Conservation (phyloP, 106 monocot genomes). For the Narthecium ossifragum region DNA sequence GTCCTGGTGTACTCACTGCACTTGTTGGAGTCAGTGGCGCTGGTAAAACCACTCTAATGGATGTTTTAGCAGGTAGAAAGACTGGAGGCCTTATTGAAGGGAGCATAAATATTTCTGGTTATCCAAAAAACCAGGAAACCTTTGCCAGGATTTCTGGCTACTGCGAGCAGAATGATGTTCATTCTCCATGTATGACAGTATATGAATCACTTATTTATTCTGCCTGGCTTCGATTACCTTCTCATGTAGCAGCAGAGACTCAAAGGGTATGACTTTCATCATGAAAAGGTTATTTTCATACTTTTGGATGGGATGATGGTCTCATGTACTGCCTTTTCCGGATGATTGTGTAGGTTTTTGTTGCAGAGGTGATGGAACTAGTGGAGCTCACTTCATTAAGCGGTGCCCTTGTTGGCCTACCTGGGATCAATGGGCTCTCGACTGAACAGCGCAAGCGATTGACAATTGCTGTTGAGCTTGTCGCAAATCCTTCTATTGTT, state of each 20-base stretch:
- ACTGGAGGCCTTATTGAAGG: constrained; percentile 95
- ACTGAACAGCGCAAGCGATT: constrained; percentile 92
- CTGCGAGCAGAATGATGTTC: constrained; percentile 98
- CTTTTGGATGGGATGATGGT: not conserved
- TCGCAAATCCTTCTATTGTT: constrained; percentile 97
- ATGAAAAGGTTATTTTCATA: not conserved
- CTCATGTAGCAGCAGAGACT: constrained; percentile 57
- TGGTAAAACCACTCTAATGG: constrained; percentile 99
- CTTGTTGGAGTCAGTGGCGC: constrained; percentile 97
- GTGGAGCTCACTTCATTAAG: constrained; percentile 82
- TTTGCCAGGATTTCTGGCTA: constrained; percentile 97
- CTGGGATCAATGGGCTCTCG: constrained; percentile 84
- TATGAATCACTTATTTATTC: constrained; percentile 87
- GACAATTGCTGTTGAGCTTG: constrained; percentile 97
- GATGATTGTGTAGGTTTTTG: constrained; percentile 60
- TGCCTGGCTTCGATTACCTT: constrained; percentile 84
- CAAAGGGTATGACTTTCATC: constrained; percentile 41
- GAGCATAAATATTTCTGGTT: constrained; percentile 83
- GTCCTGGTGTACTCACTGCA: constrained; percentile 93
- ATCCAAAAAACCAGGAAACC: constrained; percentile 92
- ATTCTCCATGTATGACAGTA: constrained; percentile 95
- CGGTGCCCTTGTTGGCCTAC: constrained; percentile 91
- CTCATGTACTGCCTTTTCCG: not conserved
- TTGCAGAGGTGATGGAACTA: constrained; percentile 97
- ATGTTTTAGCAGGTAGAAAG: constrained; percentile 97